These are phyloP conservation scores for Suillus plorans DNA, from an alignment of 768 basidiomycete genomes.

Conservation along the genomic window DNA sequence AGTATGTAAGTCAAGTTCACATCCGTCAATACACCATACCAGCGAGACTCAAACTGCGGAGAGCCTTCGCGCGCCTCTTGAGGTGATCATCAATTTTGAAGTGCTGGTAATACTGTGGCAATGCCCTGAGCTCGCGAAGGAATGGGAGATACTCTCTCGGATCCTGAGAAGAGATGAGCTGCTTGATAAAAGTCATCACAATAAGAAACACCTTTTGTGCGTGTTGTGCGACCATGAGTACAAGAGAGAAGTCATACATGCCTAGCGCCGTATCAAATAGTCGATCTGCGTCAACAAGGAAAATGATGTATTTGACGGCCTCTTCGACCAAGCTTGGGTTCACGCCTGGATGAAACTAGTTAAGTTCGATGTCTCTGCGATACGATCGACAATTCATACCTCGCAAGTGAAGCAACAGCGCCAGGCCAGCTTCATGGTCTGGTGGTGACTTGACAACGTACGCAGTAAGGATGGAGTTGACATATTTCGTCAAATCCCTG, in stretches of 20 bases:
- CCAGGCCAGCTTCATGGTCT: constrained; percentile 84
- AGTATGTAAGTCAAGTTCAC: constrained; percentile 1
- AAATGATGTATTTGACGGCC: constrained; percentile 97
- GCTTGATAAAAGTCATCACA: constrained; percentile 1
- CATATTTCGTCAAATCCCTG: constrained; percentile 72
- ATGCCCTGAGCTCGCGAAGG: constrained; percentile 79
- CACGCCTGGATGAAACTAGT: constrained; percentile 20
- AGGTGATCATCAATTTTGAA: constrained; percentile 95
- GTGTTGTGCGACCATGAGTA: constrained; percentile 94
- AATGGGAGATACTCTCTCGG: constrained; percentile 98
- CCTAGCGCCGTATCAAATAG: constrained; percentile 95
- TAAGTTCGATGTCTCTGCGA: neutral
- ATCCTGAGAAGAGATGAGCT: constrained; percentile 55
- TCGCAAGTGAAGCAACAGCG: constrained; percentile 72
- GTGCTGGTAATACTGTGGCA: constrained; percentile 76
- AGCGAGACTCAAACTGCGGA: constrained; percentile 70
- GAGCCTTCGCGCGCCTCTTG: constrained; percentile 69
- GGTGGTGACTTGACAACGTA: constrained; percentile 91
- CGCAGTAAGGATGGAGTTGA: constrained; percentile 90
- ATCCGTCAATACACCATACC: constrained; percentile 41
- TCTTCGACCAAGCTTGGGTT: constrained; percentile 86
- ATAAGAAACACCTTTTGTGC: constrained; percentile 81
- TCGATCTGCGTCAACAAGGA: constrained; percentile 88
- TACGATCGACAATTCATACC: constrained; percentile 42
- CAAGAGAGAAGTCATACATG: constrained; percentile 98